Evolutionary conservation across 306 rosid genomes (phyloP).

Genomic region (Acacia crassicarpa): DNA sequence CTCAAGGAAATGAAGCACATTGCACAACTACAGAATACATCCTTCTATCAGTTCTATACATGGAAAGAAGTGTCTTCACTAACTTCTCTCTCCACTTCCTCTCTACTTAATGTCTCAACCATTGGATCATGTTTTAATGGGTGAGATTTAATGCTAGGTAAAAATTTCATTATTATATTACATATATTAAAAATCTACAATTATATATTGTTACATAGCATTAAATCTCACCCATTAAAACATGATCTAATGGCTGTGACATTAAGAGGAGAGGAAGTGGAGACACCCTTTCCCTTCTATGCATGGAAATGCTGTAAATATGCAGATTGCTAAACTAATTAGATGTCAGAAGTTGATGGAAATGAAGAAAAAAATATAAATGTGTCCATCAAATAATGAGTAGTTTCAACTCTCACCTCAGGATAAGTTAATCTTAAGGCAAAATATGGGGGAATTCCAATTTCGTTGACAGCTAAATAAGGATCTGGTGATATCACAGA

Average conservation of each 20-base stretch:
- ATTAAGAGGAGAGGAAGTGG: too few species aligned
- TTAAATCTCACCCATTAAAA: too few species aligned
- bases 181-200: too few species aligned
- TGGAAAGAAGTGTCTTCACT: not conserved
- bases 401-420: slow-evolving; percentile 60
- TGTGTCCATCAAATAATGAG: slow-evolving; percentile 3
- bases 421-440: slow-evolving; percentile 84
- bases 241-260: too few species aligned
- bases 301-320: not conserved
- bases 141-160: too few species aligned
- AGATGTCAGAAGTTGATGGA: slow-evolving; percentile 11
- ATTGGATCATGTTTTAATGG: too few species aligned
- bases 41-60: not conserved
- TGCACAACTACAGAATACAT: slow-evolving; percentile 3
- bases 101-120: too few species aligned
- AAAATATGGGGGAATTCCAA: slow-evolving; percentile 96
- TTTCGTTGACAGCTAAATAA: slow-evolving; percentile 94
- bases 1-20: not conserved
- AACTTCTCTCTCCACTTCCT: too few species aligned
- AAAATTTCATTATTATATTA: too few species aligned
- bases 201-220: too few species aligned
- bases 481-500: slow-evolving; percentile 99
- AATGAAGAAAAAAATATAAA: slow-evolving; percentile 2
- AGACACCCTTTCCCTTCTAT: too few species aligned
- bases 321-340: slow-evolving; percentile 9